These are phyloP conservation scores for Solanum commersonii DNA, from an alignment of 257 asterid species.

Conservation along the genomic window DNA sequence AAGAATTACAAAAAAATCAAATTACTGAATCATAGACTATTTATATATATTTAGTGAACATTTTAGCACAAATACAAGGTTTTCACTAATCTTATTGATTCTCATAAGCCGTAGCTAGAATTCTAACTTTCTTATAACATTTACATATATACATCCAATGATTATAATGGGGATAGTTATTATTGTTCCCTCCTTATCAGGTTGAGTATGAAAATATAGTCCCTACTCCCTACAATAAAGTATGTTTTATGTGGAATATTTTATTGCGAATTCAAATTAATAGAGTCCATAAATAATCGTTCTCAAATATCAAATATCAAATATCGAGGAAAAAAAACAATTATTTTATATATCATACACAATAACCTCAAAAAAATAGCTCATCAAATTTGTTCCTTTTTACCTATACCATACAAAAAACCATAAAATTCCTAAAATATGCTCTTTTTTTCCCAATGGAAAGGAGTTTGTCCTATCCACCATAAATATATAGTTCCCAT, in stretches of 20 bases:
- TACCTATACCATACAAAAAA: neutral
- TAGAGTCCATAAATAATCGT: neutral
- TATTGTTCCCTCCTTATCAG: neutral
- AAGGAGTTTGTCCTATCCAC: neutral
- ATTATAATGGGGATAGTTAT: neutral
- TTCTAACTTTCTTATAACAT: neutral
- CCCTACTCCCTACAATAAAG: neutral
- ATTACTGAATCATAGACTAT: neutral
- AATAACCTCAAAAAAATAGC: neutral
- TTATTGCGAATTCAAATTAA: neutral
- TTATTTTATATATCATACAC: neutral
- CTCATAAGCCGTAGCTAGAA: neutral
- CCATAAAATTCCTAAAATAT: neutral
- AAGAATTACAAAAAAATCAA: neutral
- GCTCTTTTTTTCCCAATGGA: neutral
- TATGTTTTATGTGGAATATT: neutral
- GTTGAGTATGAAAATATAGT: neutral
- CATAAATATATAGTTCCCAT: neutral
- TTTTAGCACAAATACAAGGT: too few relatives aligned
- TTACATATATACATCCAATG: neutral
- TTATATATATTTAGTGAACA: neutral
- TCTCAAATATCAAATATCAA: neutral
- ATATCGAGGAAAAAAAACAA: fast-evolving
- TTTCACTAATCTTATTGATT: neutral
- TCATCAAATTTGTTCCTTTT: neutral